A percentile compares a stretch with the other conserved stretches of the same genome.
Evolutionary conservation across 169 alveolate species (phyloP).

Genomic region (Theileria parva): DNA sequence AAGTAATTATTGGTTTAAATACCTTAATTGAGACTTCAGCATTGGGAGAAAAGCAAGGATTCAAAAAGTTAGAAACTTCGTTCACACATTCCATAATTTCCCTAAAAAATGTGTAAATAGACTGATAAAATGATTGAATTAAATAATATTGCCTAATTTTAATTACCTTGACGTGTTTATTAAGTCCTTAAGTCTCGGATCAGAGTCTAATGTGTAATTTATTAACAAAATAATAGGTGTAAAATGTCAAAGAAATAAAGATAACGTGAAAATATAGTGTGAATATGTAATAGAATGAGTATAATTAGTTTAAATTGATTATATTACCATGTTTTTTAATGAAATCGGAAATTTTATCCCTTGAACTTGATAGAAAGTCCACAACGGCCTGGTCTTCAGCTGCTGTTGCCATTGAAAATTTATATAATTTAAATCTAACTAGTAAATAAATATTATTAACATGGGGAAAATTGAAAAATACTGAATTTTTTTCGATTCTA

Average conservation of each 20-base stretch:
- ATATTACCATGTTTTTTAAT: not conserved
- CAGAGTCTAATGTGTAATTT: slow-evolving; percentile 4
- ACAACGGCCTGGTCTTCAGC: slow-evolving; percentile 10
- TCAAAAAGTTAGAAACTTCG: slow-evolving; percentile 7
- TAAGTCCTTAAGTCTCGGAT: not conserved
- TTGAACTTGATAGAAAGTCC: slow-evolving; percentile 5
- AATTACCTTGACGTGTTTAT: slow-evolving; percentile 14
- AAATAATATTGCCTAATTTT: not conserved
- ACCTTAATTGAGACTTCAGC: slow-evolving; percentile 28
- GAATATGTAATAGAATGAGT: not conserved
- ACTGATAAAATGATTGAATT: not conserved
- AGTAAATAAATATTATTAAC: no score
- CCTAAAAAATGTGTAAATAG: slow-evolving; percentile 5
- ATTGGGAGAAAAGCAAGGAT: slow-evolving; percentile 13
- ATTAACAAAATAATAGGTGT: not conserved
- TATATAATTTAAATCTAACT: not conserved
- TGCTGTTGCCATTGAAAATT: not conserved
- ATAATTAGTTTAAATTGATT: not conserved
- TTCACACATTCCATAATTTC: slow-evolving; percentile 14
- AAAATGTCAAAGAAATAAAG: not conserved
- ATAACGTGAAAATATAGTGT: not conserved
- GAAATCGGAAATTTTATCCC: slow-evolving; percentile 3
- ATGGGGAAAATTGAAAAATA: not conserved
- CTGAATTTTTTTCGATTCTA: not conserved
- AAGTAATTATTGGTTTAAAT: not conserved